Evolutionary conservation across 164 flowering plant genomes (phyloP).

Genomic region (Sextonia rubra): DNA sequence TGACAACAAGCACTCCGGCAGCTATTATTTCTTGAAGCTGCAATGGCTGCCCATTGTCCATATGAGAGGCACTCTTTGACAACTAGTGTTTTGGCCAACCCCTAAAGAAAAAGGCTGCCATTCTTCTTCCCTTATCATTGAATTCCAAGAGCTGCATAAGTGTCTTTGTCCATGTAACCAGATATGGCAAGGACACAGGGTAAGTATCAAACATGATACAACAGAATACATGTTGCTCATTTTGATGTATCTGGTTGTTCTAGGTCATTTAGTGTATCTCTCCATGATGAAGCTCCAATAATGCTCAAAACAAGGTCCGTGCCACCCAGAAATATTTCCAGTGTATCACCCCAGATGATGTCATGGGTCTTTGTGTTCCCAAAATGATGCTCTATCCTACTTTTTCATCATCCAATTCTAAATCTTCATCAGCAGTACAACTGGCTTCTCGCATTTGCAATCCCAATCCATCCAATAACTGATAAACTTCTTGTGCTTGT

Average conservation of each 20-base stretch:
- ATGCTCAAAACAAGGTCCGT: no score
- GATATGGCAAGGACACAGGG: neutral
- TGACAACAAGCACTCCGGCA: neutral
- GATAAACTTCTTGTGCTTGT: slow-evolving; percentile 27
- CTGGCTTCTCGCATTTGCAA: slow-evolving; percentile 40
- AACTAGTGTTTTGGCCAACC: neutral
- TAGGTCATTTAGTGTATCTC: neutral
- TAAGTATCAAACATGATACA: neutral
- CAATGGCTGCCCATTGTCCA: neutral
- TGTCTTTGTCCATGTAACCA: neutral
- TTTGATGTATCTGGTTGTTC: neutral
- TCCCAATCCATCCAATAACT: slow-evolving; percentile 35
- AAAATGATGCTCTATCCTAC: neutral
- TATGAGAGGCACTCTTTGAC: neutral
- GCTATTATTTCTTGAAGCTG: neutral
- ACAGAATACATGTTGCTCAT: neutral
- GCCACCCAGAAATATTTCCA: no score
- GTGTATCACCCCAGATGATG: neutral
- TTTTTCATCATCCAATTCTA: slow-evolving; percentile 17
- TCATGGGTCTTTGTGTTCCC: neutral
- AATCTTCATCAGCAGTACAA: slow-evolving; percentile 21
- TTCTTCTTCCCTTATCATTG: slow-evolving; percentile 1
- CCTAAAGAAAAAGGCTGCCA: neutral
- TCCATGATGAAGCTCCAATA: no score
- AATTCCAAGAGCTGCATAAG: neutral